phyloP scores from a whole-genome alignment of 2,329 filamentous ascomycete species.

The Biscogniauxia mediterranea region DNA sequence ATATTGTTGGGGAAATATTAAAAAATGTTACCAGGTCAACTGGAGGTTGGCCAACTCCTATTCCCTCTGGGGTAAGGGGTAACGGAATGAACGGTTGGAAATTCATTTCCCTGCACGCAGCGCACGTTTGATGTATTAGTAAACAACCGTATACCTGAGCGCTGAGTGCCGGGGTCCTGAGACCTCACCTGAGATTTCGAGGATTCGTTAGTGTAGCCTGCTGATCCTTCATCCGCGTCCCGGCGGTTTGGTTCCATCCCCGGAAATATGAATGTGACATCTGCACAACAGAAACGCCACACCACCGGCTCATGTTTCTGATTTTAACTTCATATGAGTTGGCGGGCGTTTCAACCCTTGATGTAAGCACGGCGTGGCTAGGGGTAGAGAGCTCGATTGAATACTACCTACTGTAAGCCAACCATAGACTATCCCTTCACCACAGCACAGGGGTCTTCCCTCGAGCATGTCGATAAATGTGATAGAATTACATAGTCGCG shows the following conservation, averaged over 20 bases:
- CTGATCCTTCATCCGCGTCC: not conserved
- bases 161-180: not conserved
- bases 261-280: conserved; percentile 12
- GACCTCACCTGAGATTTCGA: not conserved
- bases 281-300: conserved; percentile 17
- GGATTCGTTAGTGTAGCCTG: not conserved
- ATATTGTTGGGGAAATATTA: not conserved
- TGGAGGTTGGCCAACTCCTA: not conserved
- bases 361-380: not conserved
- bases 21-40: not conserved
- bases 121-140: not conserved
- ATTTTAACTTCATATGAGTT: conserved; percentile 6
- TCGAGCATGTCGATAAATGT: not conserved
- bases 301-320: conserved; percentile 12
- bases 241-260: not conserved
- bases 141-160: not conserved
- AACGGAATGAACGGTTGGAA: not conserved
- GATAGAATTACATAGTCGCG: not conserved
- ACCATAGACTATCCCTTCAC: not conserved
- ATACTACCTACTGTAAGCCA: not conserved
- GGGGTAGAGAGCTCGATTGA: not conserved
- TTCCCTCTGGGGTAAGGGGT: not conserved
- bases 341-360: conserved; percentile 9
- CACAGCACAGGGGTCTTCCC: too few relatives aligned
- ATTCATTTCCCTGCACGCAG: not conserved